phyloP scores from a whole-genome alignment of 805 yeast genomes.

The Pichia paraexigua region DNA sequence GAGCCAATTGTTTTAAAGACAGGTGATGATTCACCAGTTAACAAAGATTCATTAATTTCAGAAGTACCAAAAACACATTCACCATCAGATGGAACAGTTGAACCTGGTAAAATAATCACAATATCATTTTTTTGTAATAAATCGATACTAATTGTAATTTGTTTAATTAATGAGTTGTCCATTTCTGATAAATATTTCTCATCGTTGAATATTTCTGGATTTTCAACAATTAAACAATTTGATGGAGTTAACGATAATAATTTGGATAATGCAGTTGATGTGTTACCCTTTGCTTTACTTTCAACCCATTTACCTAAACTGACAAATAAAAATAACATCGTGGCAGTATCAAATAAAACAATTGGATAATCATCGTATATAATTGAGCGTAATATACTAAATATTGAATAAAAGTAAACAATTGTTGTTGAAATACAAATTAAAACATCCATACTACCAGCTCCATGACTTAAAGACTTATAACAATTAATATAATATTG shows the following conservation, averaged over 20 bases:
- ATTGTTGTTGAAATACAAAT: conserved; percentile 76
- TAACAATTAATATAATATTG: conserved; percentile 59
- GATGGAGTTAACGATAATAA: conserved; percentile 77
- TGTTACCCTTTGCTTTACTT: conserved; percentile 86
- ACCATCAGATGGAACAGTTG: conserved; percentile 90
- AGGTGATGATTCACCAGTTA: conserved; percentile 88
- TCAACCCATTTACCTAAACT: conserved; percentile 89
- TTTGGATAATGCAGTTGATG: conserved; percentile 80
- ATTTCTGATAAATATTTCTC: conserved; percentile 2
- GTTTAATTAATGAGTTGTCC: conserved; percentile 23
- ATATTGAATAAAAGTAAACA: conserved; percentile 66
- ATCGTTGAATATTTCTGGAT: conserved; percentile 19
- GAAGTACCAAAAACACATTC: conserved; percentile 66
- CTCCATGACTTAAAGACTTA: conserved; percentile 57
- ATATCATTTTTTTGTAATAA: conserved; percentile 71
- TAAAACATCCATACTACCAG: conserved; percentile 88
- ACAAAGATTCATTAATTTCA: conserved; percentile 79
- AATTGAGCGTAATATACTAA: conserved; percentile 44
- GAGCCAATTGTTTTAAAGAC: conserved; percentile 56
- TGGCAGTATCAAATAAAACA: conserved; percentile 76
- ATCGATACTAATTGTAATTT: conserved; percentile 58
- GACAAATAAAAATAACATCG: conserved; percentile 78
- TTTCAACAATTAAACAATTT: conserved; percentile 55
- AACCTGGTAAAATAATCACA: conserved; percentile 76
- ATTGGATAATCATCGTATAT: conserved; percentile 47